phyloP scores from a whole-genome alignment of 768 basidiomycete genomes.

The Hypholoma sublateritium region DNA sequence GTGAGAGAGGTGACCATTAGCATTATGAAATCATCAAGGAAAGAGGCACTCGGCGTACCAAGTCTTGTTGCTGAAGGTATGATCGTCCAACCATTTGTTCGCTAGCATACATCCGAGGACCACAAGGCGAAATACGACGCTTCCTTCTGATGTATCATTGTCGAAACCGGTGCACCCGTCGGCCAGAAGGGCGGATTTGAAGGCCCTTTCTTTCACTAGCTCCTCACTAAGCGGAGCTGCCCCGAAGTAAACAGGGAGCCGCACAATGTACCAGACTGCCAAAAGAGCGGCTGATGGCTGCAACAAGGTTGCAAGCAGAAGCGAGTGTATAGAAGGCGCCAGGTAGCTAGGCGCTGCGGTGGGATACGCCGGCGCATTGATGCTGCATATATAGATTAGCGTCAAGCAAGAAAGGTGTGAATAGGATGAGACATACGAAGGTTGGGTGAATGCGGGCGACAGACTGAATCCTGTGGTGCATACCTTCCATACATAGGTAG shows the following conservation, averaged over 20 bases:
- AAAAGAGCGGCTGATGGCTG: slow-evolving; percentile 81
- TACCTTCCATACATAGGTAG: slow-evolving; percentile 78
- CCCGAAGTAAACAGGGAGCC: slow-evolving; percentile 69
- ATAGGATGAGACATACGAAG: slow-evolving; percentile 46
- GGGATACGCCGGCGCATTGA: slow-evolving; percentile 40
- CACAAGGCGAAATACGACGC: slow-evolving; percentile 71
- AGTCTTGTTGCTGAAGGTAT: slow-evolving; percentile 88
- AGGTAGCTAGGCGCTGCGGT: slow-evolving; percentile 52
- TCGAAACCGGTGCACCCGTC: slow-evolving; percentile 43
- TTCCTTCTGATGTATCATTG: slow-evolving; percentile 50
- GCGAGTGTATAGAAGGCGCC: slow-evolving; percentile 62
- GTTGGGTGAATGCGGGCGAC: slow-evolving; percentile 49
- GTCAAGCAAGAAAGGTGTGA: slow-evolving; percentile 5
- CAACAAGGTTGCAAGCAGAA: slow-evolving; percentile 75
- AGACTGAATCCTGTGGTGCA: slow-evolving; percentile 73
- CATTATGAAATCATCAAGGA: slow-evolving; percentile 7
- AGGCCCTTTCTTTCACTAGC: slow-evolving; percentile 57
- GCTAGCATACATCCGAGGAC: slow-evolving; percentile 84
- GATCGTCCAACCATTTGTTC: slow-evolving; percentile 88
- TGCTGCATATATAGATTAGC: slow-evolving; percentile 21
- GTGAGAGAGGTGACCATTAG: slow-evolving; percentile 6
- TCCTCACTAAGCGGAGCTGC: slow-evolving; percentile 50
- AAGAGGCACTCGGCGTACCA: slow-evolving; percentile 49
- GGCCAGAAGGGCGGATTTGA: slow-evolving; percentile 64
- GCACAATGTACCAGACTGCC: slow-evolving; percentile 81